phyloP scores from a whole-genome alignment of 2,329 filamentous ascomycete species.

The Aspergillus pseudoglaucus region DNA sequence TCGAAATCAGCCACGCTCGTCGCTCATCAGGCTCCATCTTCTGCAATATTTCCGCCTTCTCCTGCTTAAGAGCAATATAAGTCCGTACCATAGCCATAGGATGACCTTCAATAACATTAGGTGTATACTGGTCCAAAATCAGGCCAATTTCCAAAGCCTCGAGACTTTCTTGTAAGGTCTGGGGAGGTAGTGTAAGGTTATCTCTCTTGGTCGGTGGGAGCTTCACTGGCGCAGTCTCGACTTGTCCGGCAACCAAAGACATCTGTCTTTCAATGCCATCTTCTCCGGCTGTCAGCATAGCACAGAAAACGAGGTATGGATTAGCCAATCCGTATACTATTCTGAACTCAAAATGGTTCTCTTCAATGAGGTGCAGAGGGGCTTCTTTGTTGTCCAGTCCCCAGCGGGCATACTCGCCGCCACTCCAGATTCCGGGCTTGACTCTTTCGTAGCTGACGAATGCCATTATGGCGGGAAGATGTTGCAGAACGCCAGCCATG shows the following conservation, averaged over 20 bases:
- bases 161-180: not conserved
- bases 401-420: conserved; percentile 21
- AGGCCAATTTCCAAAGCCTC: not conserved
- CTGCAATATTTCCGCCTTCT: not conserved
- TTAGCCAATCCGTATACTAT: conserved; percentile 23
- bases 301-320: conserved; percentile 20
- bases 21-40: not conserved
- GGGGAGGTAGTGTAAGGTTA: not conserved
- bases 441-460: conserved; percentile 20
- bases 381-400: conserved; percentile 22
- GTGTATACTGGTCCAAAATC: not conserved
- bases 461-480: conserved; percentile 17
- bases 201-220: not conserved
- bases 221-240: not conserved
- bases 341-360: conserved; percentile 21
- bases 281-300: conserved; percentile 16
- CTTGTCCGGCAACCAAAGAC: not conserved
- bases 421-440: conserved; percentile 18
- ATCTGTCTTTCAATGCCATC: conserved; percentile 4
- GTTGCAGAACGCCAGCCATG: conserved; percentile 19
- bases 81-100: not conserved
- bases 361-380: conserved; percentile 15
- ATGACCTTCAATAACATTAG: too few relatives aligned
- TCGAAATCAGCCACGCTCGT: not conserved
- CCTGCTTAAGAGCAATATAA: not conserved